These are phyloP conservation scores for Mycena metata DNA, from an alignment of 768 basidiomycete species.

Conservation along the genomic window DNA sequence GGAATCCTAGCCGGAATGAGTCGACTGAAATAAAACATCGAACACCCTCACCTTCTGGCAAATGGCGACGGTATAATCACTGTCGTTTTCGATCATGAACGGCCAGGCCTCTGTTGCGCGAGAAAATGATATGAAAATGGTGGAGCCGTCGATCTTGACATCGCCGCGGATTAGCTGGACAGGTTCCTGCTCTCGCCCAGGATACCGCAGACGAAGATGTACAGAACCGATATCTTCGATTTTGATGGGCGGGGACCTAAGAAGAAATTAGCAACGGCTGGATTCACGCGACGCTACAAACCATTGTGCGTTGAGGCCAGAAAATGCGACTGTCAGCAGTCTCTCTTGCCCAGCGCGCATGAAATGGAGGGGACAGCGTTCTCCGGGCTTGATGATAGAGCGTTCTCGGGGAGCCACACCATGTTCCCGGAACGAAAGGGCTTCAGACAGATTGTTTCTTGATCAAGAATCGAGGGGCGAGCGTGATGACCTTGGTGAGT, in stretches of 20 bases:
- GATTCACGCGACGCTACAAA: slow-evolving; percentile 48
- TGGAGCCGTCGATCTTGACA: slow-evolving; percentile 85
- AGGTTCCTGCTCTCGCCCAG: slow-evolving; percentile 50
- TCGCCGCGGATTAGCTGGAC: slow-evolving; percentile 79
- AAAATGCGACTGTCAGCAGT: slow-evolving; percentile 85
- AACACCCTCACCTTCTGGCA: slow-evolving; percentile 74
- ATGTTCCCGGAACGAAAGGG: slow-evolving; percentile 89
- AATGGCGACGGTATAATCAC: slow-evolving; percentile 75
- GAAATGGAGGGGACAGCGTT: slow-evolving; percentile 76
- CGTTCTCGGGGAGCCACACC: slow-evolving; percentile 76
- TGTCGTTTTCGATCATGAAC: slow-evolving; percentile 91
- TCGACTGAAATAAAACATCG: background rate
- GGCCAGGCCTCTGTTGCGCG: slow-evolving; percentile 85
- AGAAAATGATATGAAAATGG: slow-evolving; percentile 86
- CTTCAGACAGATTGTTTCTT: slow-evolving; percentile 80
- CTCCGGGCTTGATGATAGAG: slow-evolving; percentile 73
- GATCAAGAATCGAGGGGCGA: slow-evolving; percentile 91
- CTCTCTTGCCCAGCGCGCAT: slow-evolving; percentile 77
- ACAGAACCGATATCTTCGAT: slow-evolving; percentile 91
- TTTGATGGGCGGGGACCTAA: slow-evolving; percentile 93
- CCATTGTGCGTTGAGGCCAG: slow-evolving; percentile 90
- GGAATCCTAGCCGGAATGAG: slow-evolving; percentile 55
- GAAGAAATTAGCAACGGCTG: slow-evolving; percentile 19
- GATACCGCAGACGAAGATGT: slow-evolving; percentile 74
- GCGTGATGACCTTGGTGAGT: slow-evolving; percentile 91